phyloP scores from a whole-genome alignment of 2,329 filamentous ascomycete genomes.

The Ascomycota sp. region DNA sequence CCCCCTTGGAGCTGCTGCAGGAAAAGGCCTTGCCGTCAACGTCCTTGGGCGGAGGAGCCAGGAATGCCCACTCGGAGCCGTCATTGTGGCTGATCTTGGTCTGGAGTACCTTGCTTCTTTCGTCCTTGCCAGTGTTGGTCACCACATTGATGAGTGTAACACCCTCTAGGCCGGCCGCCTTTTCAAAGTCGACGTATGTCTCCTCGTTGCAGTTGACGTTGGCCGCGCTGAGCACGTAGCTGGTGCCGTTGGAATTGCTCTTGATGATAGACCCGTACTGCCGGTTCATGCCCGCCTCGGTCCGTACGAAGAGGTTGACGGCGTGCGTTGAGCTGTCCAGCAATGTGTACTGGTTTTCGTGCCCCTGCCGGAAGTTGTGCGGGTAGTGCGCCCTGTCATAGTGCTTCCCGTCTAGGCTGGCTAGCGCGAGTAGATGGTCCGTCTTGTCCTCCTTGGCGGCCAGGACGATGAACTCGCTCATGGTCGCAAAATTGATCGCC shows the following conservation, averaged over 20 bases:
- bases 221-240: conserved; percentile 66
- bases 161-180: conserved; percentile 79
- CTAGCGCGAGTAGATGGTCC: conserved; percentile 52
- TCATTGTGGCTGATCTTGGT: conserved; percentile 95
- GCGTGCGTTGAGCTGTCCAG: conserved; percentile 89
- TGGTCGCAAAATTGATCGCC: conserved; percentile 74
- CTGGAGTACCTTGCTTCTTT: conserved; percentile 68
- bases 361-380: conserved; percentile 56
- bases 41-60: conserved; percentile 53
- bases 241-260: conserved; percentile 96
- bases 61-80: conserved; percentile 64
- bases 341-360: conserved; percentile 75
- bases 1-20: conserved; percentile 41
- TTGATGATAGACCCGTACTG: conserved; percentile 81
- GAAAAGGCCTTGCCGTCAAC: conserved; percentile 48
- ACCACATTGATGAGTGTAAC: conserved; percentile 77
- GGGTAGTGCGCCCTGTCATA: conserved; percentile 81
- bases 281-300: conserved; percentile 40
- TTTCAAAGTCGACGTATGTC: conserved; percentile 89
- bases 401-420: conserved; percentile 63
- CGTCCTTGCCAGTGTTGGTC: conserved; percentile 48
- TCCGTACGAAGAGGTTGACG: conserved; percentile 81
- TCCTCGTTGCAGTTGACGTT: conserved; percentile 60
- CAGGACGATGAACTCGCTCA: conserved; percentile 91
- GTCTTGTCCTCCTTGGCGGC: conserved; percentile 52